These are phyloP conservation scores for Fusarium sp. DNA, from an alignment of 2,329 filamentous ascomycete species.

Conservation along the genomic window DNA sequence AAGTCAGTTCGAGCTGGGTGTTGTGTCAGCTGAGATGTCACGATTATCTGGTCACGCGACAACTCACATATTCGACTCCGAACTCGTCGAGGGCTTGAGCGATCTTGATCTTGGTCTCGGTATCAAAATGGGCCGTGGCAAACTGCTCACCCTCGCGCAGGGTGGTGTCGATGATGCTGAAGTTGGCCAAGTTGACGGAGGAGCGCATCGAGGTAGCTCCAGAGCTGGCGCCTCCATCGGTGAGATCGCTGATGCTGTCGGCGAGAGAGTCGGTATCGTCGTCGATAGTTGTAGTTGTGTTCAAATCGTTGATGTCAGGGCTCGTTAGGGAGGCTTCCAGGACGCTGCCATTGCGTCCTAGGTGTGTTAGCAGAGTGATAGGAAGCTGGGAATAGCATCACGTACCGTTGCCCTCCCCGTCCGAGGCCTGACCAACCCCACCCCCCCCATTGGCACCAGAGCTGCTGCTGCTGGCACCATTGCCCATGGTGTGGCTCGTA, in stretches of 20 bases:
- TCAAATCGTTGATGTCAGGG: not conserved
- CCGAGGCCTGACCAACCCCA: constrained; percentile 26
- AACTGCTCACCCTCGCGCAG: constrained; percentile 50
- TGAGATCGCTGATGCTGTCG: constrained; percentile 12
- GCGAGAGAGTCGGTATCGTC: constrained; percentile 17
- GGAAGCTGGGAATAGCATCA: too few species aligned
- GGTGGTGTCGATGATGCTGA: constrained; percentile 42
- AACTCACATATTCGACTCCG: constrained; percentile 53
- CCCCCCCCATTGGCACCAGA: constrained; percentile 21
- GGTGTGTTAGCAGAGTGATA: too few species aligned
- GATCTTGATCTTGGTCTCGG: constrained; percentile 53
- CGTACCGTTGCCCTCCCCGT: constrained; percentile 12
- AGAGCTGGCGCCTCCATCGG: constrained; percentile 12
- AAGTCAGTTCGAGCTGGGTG: constrained; percentile 75
- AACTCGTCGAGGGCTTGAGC: constrained; percentile 62
- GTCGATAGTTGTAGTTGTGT: constrained; percentile 13
- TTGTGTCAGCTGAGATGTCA: constrained; percentile 1
- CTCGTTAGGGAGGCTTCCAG: constrained; percentile 37
- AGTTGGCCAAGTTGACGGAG: constrained; percentile 34
- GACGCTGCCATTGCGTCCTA: constrained; percentile 11
- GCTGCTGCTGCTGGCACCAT: constrained; percentile 34
- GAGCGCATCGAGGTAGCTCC: constrained; percentile 24
- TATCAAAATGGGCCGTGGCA: constrained; percentile 83
- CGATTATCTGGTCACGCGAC: accelerated
- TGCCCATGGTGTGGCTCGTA: constrained; percentile 35